Evolutionary conservation across 768 basidiomycete species (phyloP).

Genomic region (Lactarius vividus): DNA sequence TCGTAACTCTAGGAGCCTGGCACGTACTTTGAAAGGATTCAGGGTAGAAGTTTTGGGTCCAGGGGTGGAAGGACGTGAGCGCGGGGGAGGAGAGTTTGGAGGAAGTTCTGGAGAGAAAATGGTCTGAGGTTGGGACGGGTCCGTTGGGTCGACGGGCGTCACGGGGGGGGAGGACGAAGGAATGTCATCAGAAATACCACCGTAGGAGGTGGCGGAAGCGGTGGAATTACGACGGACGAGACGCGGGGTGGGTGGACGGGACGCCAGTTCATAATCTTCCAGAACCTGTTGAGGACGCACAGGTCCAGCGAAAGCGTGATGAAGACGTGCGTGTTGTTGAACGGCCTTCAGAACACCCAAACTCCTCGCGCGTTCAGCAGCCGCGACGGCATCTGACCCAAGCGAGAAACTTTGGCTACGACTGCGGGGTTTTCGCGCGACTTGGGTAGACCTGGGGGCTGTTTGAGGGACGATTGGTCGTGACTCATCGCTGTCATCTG

Average conservation of each 20-base stretch:
- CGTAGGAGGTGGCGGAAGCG: constrained; percentile 25
- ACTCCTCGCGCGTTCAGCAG: constrained; percentile 39
- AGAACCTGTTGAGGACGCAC: constrained; percentile 12
- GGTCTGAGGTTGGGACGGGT: constrained; percentile 34
- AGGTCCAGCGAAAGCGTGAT: constrained; percentile 49
- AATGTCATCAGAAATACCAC: constrained; percentile 26
- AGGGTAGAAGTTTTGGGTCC: neutral
- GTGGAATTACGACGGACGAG: constrained; percentile 49
- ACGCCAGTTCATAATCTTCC: constrained; percentile 24
- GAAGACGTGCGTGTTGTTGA: constrained; percentile 59
- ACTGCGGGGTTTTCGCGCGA: constrained; percentile 40
- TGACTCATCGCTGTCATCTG: constrained; percentile 60
- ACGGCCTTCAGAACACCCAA: constrained; percentile 62
- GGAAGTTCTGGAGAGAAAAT: constrained; percentile 22
- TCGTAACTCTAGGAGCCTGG: constrained; percentile 33
- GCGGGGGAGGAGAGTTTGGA: neutral
- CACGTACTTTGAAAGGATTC: constrained; percentile 33
- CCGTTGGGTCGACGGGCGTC: constrained; percentile 15
- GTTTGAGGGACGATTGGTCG: constrained; percentile 30
- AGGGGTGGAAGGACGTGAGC: constrained; percentile 2
- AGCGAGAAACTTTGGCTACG: constrained; percentile 64
- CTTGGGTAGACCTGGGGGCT: constrained; percentile 28
- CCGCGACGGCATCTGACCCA: constrained; percentile 41
- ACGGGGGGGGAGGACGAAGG: constrained; percentile 18
- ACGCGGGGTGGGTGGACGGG: constrained; percentile 32